Evolutionary conservation across 495 filamentous ascomycete species (phyloP).

Genomic region (Penicillium psychrofluorescens): DNA sequence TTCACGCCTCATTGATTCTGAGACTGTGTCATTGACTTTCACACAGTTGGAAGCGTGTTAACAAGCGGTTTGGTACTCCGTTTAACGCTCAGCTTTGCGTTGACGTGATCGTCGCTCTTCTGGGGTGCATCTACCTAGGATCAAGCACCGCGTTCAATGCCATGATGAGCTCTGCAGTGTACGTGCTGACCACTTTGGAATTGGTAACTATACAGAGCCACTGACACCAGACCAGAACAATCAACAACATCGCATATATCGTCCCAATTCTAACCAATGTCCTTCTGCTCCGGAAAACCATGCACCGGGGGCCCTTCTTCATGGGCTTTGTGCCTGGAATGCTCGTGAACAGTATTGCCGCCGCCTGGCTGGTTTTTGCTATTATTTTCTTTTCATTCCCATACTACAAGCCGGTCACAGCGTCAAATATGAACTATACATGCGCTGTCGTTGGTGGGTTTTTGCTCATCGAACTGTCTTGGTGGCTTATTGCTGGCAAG

Average conservation of each 20-base stretch:
- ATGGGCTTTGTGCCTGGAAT: constrained; percentile 21
- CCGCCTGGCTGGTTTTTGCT: constrained; percentile 29
- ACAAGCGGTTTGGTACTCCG: constrained; percentile 22
- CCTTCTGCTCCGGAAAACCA: constrained; percentile 21
- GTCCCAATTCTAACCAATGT: constrained; percentile 31
- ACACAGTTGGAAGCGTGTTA: constrained; percentile 20
- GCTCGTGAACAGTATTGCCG: constrained; percentile 27
- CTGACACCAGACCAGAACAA: constrained; percentile 17
- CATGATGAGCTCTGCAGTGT: constrained; percentile 54
- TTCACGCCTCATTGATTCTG: neutral
- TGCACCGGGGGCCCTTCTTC: constrained; percentile 27
- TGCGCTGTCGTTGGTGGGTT: constrained; percentile 56
- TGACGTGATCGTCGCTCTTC: constrained; percentile 48
- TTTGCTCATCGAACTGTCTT: constrained; percentile 31
- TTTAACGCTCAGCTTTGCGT: constrained; percentile 57
- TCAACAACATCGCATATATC: constrained; percentile 29
- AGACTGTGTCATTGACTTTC: neutral
- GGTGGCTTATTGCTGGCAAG: constrained; percentile 32
- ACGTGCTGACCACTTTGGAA: neutral
- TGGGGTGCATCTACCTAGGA: constrained; percentile 65
- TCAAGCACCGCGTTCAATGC: constrained; percentile 63
- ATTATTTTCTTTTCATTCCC: constrained; percentile 71
- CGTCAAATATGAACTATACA: constrained; percentile 64
- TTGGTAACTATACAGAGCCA: neutral
- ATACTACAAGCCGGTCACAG: constrained; percentile 45